These are phyloP conservation scores for Chaetothyriales sp. DNA, from an alignment of 2,329 filamentous ascomycete genomes.

Conservation along the genomic window DNA sequence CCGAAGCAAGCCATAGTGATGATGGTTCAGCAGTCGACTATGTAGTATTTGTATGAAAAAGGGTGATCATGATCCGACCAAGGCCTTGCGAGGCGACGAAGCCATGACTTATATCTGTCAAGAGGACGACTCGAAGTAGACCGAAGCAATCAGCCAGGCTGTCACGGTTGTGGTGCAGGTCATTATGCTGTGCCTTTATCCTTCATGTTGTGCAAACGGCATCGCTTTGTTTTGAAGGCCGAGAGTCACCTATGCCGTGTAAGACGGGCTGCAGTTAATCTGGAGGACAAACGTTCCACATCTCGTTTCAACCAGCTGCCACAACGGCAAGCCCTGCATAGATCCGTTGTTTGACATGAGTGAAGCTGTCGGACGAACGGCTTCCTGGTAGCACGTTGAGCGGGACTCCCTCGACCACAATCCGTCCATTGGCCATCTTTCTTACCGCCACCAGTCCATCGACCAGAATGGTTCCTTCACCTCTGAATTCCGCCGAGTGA, in stretches of 20 bases:
- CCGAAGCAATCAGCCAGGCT: not conserved
- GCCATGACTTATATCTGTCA: not conserved
- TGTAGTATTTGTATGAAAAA: not conserved
- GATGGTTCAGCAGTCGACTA: not conserved
- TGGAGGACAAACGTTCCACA: not conserved
- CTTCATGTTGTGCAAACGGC: not conserved
- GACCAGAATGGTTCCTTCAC: conserved; percentile 80
- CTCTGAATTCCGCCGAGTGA: conserved; percentile 80
- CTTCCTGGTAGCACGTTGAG: conserved; percentile 31
- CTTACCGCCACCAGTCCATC: conserved; percentile 77
- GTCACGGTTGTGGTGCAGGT: not conserved
- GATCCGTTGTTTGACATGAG: conserved; percentile 76
- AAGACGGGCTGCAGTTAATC: not conserved
- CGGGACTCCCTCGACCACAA: conserved; percentile 71
- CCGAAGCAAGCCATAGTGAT: not conserved
- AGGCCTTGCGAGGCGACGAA: not conserved
- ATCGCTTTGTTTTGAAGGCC: not conserved
- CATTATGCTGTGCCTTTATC: not conserved
- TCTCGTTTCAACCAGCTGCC: conserved; percentile 43
- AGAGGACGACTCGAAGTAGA: not conserved
- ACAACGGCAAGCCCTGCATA: conserved; percentile 91
- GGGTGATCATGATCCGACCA: not conserved
- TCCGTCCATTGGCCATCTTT: conserved; percentile 71
- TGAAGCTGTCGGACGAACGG: conserved; percentile 54
- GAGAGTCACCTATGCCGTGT: not conserved